Conservation (phyloP, 192 early-diverging fungal genomes). For the Ambispora gerdemannii region DNA sequence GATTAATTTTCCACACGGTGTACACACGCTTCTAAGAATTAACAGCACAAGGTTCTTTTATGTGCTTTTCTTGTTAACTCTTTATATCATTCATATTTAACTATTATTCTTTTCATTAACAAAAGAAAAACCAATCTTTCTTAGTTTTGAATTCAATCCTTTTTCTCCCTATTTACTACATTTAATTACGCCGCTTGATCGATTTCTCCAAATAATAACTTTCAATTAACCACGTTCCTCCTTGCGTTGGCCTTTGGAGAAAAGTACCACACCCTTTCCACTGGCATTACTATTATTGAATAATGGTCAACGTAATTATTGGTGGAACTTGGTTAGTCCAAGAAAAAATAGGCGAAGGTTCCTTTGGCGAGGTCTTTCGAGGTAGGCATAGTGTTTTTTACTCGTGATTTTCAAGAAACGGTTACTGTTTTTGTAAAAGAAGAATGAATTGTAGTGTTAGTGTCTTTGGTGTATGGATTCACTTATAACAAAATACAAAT, state of each 20-base stretch:
- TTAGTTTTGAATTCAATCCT: no score
- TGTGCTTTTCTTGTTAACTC: no score
- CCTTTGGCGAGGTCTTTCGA: conserved; percentile 61
- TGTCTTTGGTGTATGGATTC: neutral
- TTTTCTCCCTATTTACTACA: no score
- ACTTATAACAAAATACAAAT: neutral
- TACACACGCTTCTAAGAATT: no score
- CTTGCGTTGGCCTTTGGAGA: neutral
- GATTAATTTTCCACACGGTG: no score
- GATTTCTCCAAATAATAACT: no score
- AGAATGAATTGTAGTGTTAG: neutral
- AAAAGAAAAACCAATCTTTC: no score
- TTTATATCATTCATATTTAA: no score
- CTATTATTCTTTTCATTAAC: no score
- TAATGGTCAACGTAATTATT: conserved; percentile 34
- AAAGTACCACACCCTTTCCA: neutral
- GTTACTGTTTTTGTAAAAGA: neutral
- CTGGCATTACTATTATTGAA: neutral
- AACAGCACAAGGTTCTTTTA: no score
- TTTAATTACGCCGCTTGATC: no score
- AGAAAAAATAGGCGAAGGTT: conserved; percentile 60
- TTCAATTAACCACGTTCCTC: neutral
- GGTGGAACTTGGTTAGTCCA: conserved; percentile 52
- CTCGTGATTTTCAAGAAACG: neutral
- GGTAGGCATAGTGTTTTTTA: no score